Evolutionary conservation across 2,329 filamentous ascomycete species (phyloP), one percentile per base, ranked within the genome.

Genomic region (Sporothrix sp.): DNA sequence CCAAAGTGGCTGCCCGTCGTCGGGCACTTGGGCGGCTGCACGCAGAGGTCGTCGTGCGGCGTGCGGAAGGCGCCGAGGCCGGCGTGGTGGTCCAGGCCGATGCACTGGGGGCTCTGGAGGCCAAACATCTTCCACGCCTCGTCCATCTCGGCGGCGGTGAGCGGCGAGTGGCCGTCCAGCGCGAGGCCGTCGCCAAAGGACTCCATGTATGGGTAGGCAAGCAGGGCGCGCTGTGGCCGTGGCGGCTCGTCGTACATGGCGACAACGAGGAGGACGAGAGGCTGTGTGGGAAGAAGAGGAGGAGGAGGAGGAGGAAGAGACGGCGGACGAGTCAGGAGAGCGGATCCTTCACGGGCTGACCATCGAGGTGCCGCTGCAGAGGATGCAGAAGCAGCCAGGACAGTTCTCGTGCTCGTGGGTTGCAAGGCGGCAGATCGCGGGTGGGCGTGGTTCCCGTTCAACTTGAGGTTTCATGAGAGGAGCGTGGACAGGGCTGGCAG

Each of bases 21-120:
- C 2, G 50, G 48, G 27, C 55, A 54, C 37, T 53, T 57, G 23
- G 56, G 52, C 14, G 52, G 51, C 10, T 53, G 54, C 44, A 45
- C 53, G 25, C 57, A 58, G 21, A 56, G 52, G 46, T 57, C 57
- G 36, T 57, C 55, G 44, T 58, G 55, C 4, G 57, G 48, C 21
- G 44, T 50, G 50, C 48, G 55, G n/a, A 57, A 48, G 46, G 52
- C 43, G 13, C 30, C 30, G 20, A 45, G 32, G 21, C 48, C 21
- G 13, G 48, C 39, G 21, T 32, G 11, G 25, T 46, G 49, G 37
- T 55, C 52, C 1, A 48, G 48, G 47, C 36, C 32, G 27, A 57
- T 18, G 45, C 52, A 54, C 35, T 56, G 54, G 7, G 53, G 51
- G 23, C 45, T 55, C 48, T 56, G 56, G 11, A 52, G n/a, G 13